Base-by-base conservation (phyloP, 2,329 filamentous ascomycete species). In the Chalaropsis ovoidea region DNA sequence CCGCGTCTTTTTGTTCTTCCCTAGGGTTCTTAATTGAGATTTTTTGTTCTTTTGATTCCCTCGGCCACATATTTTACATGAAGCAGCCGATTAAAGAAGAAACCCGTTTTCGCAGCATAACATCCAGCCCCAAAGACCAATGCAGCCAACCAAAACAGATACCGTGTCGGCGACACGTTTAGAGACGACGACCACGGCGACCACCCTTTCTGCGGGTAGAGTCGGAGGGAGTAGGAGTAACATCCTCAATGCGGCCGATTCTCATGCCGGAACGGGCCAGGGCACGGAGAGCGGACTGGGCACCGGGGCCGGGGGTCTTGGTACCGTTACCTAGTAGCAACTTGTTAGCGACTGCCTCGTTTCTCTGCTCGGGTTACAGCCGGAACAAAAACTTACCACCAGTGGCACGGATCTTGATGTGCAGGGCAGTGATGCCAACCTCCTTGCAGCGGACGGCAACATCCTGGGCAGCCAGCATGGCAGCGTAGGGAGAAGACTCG, bases 171-270 rank as follows among this genome's bases (percentile, higher is more conserved):
- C 52, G 66, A 67, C 60, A 65, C 61, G 69, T 81, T 89, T 84
- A 99, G 81, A 99, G 89, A 96, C 94, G 93, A 83, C 94, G 94
- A 97, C 94, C 94, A 89, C 94, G 93, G 82, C 94, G 92, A 96
- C 94, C 94, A 84, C 94, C 94, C 91, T 99, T 99, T 84, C 93
- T 92, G 82, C 94, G 90, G 76, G 94, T 99, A 79, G 90, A 96
- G 82, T 99, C 94, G 80, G 94, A 99, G 75, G 95, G 94, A 69
- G 94, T 99, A 75, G 94, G 94, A 75, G 95, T 99, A 71, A 99
- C 94, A 79, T 99, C 94, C 88, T 99, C 94, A 76, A 99, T 99
- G 77, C 94, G 89, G 78, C 94, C 94, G 75, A 99, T 99, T 85
- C 93, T 95, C 95, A 99, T 99, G 79, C 94, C 94, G 74, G 94